Conservation (phyloP, 2,329 filamentous ascomycete genomes). For the Tolypocladium pustulatum region DNA sequence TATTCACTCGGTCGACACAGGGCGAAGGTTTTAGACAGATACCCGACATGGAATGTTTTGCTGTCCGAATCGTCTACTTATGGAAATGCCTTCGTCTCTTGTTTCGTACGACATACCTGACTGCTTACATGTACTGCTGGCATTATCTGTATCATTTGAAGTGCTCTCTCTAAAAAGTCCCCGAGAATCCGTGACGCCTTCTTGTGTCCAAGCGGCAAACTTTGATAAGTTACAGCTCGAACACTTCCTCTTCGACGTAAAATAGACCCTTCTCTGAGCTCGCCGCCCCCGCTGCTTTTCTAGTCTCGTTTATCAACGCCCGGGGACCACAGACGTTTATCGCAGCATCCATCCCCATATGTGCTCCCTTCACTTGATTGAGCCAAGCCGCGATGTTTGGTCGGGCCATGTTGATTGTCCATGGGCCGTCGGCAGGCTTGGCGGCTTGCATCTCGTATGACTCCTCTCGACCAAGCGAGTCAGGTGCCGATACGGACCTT, state of each 20-base stretch:
- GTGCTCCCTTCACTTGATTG: background rate
- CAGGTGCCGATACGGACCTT: background rate
- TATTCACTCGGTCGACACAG: too few relatives aligned
- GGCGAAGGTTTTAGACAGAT: too few relatives aligned
- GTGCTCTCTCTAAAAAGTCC: background rate
- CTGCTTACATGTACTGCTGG: too few relatives aligned
- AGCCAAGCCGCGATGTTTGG: background rate
- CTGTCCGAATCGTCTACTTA: too few relatives aligned
- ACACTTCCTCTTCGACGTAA: background rate
- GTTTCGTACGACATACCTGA: too few relatives aligned
- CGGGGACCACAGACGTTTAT: conserved; percentile 2
- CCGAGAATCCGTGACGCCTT: background rate
- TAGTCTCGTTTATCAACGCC: background rate
- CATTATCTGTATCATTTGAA: too few relatives aligned
- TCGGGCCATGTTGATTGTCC: background rate
- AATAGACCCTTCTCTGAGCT: background rate
- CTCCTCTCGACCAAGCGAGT: background rate
- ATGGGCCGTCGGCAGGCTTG: background rate
- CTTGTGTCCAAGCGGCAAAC: too few relatives aligned
- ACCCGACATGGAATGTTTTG: too few relatives aligned
- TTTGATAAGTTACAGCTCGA: background rate
- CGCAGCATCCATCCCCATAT: background rate
- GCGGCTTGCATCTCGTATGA: background rate
- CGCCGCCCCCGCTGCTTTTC: background rate
- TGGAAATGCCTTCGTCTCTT: too few relatives aligned